Conservation (phyloP, 208 protist species). For the Vickermania ingenoplastis region DNA sequence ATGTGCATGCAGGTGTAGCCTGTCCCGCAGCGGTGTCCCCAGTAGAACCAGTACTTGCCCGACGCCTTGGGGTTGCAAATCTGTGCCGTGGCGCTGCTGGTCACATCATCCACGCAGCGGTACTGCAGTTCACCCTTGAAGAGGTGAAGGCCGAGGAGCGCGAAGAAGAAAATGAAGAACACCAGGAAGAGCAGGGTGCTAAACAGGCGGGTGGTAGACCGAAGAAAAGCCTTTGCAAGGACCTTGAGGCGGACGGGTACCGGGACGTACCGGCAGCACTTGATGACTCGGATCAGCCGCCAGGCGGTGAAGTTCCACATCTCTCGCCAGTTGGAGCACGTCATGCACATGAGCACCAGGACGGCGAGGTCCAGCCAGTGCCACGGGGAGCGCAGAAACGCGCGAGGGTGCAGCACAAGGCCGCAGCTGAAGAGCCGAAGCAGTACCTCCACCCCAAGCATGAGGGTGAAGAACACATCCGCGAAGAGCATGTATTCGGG, state of each 20-base stretch:
- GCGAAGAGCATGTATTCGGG: slow-evolving; percentile 68
- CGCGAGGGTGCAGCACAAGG: slow-evolving; percentile 61
- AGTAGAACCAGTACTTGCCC: slow-evolving; percentile 65
- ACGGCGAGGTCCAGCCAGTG: slow-evolving; percentile 88
- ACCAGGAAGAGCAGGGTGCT: slow-evolving; percentile 58
- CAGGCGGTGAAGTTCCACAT: slow-evolving; percentile 83
- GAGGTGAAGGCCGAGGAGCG: slow-evolving; percentile 74
- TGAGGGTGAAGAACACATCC: slow-evolving; percentile 78
- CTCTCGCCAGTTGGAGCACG: slow-evolving; percentile 61
- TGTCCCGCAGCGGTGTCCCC: slow-evolving; percentile 44
- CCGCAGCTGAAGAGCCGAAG: slow-evolving; percentile 78
- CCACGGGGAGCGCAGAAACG: slow-evolving; percentile 87
- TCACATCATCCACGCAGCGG: slow-evolving; percentile 68
- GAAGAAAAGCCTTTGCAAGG: slow-evolving; percentile 77
- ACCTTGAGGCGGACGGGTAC: slow-evolving; percentile 72
- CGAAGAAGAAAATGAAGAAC: slow-evolving; percentile 87
- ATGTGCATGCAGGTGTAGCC: slow-evolving; percentile 44
- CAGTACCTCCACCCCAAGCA: slow-evolving; percentile 79
- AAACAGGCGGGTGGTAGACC: slow-evolving; percentile 63
- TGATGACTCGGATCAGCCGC: slow-evolving; percentile 79
- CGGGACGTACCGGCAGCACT: slow-evolving; percentile 69
- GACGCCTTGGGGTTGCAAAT: slow-evolving; percentile 45
- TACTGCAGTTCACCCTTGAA: slow-evolving; percentile 68
- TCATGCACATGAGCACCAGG: slow-evolving; percentile 63
- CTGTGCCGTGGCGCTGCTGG: slow-evolving; percentile 35